phyloP scores from a whole-genome alignment of 495 filamentous ascomycete species.

The Bacidia gigantensis region DNA sequence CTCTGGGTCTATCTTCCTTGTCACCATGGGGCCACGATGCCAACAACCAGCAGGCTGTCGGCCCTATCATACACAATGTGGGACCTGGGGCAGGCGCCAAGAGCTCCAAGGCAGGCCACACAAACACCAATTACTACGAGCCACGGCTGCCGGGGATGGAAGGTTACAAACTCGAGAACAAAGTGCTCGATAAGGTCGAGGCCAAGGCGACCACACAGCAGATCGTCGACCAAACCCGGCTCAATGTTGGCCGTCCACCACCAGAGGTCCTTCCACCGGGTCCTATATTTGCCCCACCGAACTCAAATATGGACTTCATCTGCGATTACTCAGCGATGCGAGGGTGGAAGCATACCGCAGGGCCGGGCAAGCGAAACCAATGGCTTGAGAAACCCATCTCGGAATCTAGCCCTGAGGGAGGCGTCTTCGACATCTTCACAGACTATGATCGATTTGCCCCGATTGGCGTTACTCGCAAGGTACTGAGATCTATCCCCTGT shows the following conservation, averaged over 20 bases:
- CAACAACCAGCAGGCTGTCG: background rate
- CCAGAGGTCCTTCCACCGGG: background rate
- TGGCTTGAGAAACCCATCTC: slow-evolving; percentile 4
- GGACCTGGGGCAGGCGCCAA: background rate
- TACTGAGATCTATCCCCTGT: background rate
- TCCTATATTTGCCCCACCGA: slow-evolving; percentile 5
- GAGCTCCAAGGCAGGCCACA: background rate
- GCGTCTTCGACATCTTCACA: slow-evolving; percentile 8
- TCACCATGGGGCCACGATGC: slow-evolving; percentile 1
- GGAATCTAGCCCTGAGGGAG: background rate
- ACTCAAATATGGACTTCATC: background rate
- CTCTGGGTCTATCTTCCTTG: slow-evolving; percentile 3
- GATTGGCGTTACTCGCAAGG: background rate
- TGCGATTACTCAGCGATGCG: slow-evolving; percentile 10
- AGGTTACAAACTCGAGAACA: background rate
- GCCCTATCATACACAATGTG: background rate
- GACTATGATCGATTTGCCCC: slow-evolving; percentile 7
- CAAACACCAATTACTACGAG: background rate
- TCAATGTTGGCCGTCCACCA: background rate
- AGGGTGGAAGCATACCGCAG: slow-evolving; percentile 3
- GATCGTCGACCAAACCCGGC: background rate
- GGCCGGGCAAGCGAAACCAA: background rate
- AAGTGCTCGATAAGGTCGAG: background rate
- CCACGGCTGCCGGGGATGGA: background rate
- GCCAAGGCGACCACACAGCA: background rate